Base-by-base conservation (phyloP, 257 asterid species). In the Eucommia ulmoides region DNA sequence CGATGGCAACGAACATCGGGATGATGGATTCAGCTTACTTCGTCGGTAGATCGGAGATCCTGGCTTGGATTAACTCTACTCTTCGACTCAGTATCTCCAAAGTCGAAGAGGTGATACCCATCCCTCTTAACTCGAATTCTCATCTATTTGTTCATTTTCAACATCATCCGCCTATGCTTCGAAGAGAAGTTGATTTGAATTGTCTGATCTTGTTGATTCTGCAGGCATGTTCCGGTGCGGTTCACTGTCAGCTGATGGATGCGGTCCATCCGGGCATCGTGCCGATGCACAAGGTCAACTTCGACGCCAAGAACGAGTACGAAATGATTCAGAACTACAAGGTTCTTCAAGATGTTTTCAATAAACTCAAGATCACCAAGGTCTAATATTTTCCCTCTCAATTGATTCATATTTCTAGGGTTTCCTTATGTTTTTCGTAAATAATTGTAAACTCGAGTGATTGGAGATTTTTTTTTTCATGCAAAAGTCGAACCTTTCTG, bases 21-120 rank as follows among this genome's bases (percentile, higher is more conserved):
- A 76, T 74, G 73, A 89, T 89, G 97, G 97, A 89, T 59, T 58
- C 82, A 7, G 97, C 94, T 0, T 89, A 84, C 72, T 89, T 89
- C 54, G 94, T 89, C 14, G 97, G 96, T 20, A 69, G 97, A 76
- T 70, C 80, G 29, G 95, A 88, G 67, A 84, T 88, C 55, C 83
- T 88, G 20, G 20, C 84, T 8, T 88, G 95, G 97, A 88, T 88
- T 50, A 88, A 88, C 65, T 74, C 88, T 1, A 76, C 89, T 18
- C 91, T 88, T 26, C 87, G 73, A 67, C 97, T 84, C 70, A 77
- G 67, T 54, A 84, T 88, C 53, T 70, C 93, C 61, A 84, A 84
- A 80, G 85, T 88, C 63, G 97, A 88, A 63, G 97, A 88, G 87
- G 97, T 88, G n/a, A n/a, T n/a, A n/a, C n/a, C n/a, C n/a, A n/a